phyloP scores from a whole-genome alignment of 23 red algal genomes.

The Pyropia yezoensis region DNA sequence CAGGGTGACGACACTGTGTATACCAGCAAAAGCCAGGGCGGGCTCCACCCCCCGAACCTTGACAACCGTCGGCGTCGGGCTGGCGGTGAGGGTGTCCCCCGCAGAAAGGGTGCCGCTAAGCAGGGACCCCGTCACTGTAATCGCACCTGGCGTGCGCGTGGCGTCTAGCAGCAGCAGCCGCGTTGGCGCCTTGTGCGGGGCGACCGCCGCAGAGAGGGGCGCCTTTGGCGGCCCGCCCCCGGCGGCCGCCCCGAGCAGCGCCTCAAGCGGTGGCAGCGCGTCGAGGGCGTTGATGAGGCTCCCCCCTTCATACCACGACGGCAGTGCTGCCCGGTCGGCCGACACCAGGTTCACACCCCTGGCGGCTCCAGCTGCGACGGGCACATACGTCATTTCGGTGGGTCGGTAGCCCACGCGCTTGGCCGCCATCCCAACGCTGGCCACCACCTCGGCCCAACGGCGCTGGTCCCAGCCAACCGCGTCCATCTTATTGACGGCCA shows the following conservation, averaged over 20 bases:
- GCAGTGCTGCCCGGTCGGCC: not conserved
- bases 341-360: not conserved
- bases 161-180: not conserved
- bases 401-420: not conserved
- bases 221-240: not conserved
- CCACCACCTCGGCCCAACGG: not conserved
- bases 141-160: not conserved
- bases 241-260: too few relatives aligned
- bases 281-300: not conserved
- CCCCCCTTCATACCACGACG: not conserved
- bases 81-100: not conserved
- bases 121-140: not conserved
- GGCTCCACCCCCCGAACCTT: too few relatives aligned
- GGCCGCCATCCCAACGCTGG: not conserved
- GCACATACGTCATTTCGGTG: not conserved
- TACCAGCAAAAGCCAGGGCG: too few relatives aligned
- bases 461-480: not conserved
- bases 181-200: not conserved
- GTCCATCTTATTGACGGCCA: slow-evolving; percentile 3
- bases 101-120: not conserved
- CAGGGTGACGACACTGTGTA: too few relatives aligned
- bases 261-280: not conserved
- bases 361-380: not conserved
- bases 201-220: too few relatives aligned
- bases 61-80: too few relatives aligned